A percentile compares a stretch with the other conserved stretches of the same genome.
Evolutionary conservation across 176 grass and related monocot genomes (phyloP).

Genomic region (Oryza coarctata): DNA sequence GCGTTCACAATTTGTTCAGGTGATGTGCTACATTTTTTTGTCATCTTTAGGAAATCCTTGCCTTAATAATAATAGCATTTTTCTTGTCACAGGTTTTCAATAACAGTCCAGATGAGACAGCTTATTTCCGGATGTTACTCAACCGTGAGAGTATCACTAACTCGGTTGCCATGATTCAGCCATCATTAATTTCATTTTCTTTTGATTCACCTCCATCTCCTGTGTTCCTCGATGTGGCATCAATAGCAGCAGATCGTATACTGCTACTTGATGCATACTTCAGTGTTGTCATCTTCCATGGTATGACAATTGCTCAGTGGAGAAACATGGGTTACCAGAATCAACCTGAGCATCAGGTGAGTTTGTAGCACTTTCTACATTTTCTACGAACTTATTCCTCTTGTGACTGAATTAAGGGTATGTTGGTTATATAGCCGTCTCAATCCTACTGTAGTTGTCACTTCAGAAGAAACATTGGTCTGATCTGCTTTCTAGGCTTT

Average conservation of each 20-base stretch:
- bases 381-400: neutral
- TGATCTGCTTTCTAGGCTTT: neutral
- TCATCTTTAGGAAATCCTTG: neutral
- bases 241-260: slow-evolving; percentile 86
- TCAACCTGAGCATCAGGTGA: slow-evolving; percentile 96
- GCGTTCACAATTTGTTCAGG: slow-evolving; percentile 97
- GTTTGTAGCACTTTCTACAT: neutral
- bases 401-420: neutral
- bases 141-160: slow-evolving; percentile 90
- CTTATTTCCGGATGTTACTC: slow-evolving; percentile 96
- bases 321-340: slow-evolving; percentile 98
- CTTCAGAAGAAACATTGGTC: neutral
- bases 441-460: slow-evolving; percentile 1
- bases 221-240: slow-evolving; percentile 87
- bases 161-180: slow-evolving; percentile 97
- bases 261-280: slow-evolving; percentile 97
- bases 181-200: slow-evolving; percentile 85
- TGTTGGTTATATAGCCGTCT: neutral
- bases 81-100: slow-evolving; percentile 83
- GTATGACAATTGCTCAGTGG: slow-evolving; percentile 97
- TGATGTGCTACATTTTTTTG: slow-evolving; percentile 23
- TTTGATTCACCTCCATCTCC: slow-evolving; percentile 83
- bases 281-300: slow-evolving; percentile 97
- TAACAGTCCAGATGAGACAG: slow-evolving; percentile 98
- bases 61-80: slow-evolving; percentile 23